phyloP scores from a whole-genome alignment of 202 grass and related monocot genomes.

The Bolboschoenoplectus hybrid region DNA sequence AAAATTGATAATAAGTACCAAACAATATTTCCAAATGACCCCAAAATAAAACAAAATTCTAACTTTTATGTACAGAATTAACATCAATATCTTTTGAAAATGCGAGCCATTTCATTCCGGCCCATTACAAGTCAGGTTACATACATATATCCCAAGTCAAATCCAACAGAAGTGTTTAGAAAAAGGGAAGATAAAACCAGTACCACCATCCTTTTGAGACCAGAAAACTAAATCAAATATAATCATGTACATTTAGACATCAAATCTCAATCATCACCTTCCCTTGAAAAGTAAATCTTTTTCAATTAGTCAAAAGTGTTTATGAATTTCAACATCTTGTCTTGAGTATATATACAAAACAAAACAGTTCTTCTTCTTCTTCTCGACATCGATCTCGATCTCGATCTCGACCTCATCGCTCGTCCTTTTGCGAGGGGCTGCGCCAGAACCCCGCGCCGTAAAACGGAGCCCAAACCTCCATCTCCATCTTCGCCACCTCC shows the following conservation, averaged over 20 bases:
- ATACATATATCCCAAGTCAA: neutral
- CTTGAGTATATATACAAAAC: too few species aligned
- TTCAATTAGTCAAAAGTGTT: neutral
- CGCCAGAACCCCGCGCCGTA: conserved; percentile 74
- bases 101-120: neutral
- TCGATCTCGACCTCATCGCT: neutral
- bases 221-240: neutral
- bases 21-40: neutral
- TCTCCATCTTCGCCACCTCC: conserved; percentile 54
- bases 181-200: neutral
- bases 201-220: neutral
- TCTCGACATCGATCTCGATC: neutral
- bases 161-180: neutral
- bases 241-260: neutral
- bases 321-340: neutral
- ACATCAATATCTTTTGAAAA: neutral
- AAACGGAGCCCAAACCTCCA: conserved; percentile 66
- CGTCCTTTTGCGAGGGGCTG: conserved; percentile 58
- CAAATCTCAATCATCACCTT: neutral
- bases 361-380: neutral
- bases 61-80: neutral
- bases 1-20: neutral
- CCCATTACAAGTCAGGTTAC: neutral
- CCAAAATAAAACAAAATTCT: neutral
- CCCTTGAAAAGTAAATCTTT: neutral